A percentile compares a stretch with the other conserved stretches of the same genome.
phyloP scores from a whole-genome alignment of 495 filamentous ascomycete genomes.

The Trichoderma erinaceum region DNA sequence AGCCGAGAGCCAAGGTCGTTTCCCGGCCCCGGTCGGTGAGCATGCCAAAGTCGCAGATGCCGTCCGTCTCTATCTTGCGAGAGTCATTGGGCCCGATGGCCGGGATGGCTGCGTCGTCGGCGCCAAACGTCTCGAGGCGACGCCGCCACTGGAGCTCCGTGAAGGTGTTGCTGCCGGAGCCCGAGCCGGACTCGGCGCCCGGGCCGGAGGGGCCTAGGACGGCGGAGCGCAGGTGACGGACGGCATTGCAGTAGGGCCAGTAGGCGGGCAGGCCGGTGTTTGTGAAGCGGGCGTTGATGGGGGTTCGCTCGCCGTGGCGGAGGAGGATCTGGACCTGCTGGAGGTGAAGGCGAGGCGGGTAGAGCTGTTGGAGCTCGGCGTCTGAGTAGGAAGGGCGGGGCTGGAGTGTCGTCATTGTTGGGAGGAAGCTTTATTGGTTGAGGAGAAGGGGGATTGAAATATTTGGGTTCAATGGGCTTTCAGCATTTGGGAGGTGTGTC shows the following conservation, averaged over 20 bases:
- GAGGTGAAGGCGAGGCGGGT: constrained; percentile 72
- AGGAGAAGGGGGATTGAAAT: neutral
- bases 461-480: neutral
- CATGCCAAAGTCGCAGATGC: constrained; percentile 77
- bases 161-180: constrained; percentile 37
- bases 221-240: constrained; percentile 63
- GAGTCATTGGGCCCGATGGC: constrained; percentile 50
- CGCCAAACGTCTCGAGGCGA: constrained; percentile 73
- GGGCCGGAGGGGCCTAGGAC: constrained; percentile 44
- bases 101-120: constrained; percentile 61
- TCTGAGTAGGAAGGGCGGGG: constrained; percentile 71
- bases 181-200: neutral
- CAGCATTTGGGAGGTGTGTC: neutral
- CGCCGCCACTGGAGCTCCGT: constrained; percentile 68
- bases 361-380: constrained; percentile 75
- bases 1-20: constrained; percentile 75
- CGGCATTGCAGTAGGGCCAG: constrained; percentile 89
- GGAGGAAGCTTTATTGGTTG: too few species aligned
- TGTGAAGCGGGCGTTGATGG: constrained; percentile 79
- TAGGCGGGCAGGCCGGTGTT: constrained; percentile 78
- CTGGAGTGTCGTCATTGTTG: constrained; percentile 66
- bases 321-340: constrained; percentile 87
- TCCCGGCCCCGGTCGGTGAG: constrained; percentile 81
- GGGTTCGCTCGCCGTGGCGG: constrained; percentile 85
- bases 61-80: constrained; percentile 35